Percentiles rank a stretch among this genome's conserved stretches.
These are phyloP conservation scores for Adansonia madagascariensis DNA, from an alignment of 441 rosid genomes.

Conservation along the genomic window DNA sequence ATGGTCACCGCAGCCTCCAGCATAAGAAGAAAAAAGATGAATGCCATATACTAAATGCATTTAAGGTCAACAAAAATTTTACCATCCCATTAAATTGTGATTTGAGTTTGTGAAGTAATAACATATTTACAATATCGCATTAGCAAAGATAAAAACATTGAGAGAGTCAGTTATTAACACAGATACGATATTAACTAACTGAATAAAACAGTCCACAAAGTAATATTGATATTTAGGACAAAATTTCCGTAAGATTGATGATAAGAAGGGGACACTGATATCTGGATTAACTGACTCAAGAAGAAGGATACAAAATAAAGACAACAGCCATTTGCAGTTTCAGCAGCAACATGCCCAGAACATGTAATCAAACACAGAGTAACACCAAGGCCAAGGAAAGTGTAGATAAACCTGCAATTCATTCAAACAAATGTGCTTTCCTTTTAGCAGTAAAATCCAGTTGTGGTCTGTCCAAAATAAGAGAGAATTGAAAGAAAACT, in stretches of 20 bases:
- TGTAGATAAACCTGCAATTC: conserved; percentile 73
- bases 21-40: conserved; percentile 65
- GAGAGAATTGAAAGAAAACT: not conserved
- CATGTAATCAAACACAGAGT: conserved; percentile 66
- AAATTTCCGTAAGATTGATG: not conserved
- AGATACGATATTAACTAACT: not conserved
- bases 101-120: not conserved
- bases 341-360: conserved; percentile 83
- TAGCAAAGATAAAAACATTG: not conserved
- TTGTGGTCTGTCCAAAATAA: not conserved
- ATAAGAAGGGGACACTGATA: not conserved
- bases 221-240: not conserved
- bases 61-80: conserved; percentile 34
- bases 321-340: conserved; percentile 80
- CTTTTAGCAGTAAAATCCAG: not conserved
- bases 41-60: conserved; percentile 68
- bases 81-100: not conserved
- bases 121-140: not conserved
- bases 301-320: conserved; percentile 68
- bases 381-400: conserved; percentile 69
- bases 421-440: conserved; percentile 24
- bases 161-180: not conserved
- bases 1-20: conserved; percentile 80
- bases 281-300: conserved; percentile 9
- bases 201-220: not conserved